A percentile compares a stretch with the other conserved stretches of the same genome.
These are phyloP conservation scores for Nyctanthes arbortristis DNA, from an alignment of 257 asterid genomes.

Conservation along the genomic window DNA sequence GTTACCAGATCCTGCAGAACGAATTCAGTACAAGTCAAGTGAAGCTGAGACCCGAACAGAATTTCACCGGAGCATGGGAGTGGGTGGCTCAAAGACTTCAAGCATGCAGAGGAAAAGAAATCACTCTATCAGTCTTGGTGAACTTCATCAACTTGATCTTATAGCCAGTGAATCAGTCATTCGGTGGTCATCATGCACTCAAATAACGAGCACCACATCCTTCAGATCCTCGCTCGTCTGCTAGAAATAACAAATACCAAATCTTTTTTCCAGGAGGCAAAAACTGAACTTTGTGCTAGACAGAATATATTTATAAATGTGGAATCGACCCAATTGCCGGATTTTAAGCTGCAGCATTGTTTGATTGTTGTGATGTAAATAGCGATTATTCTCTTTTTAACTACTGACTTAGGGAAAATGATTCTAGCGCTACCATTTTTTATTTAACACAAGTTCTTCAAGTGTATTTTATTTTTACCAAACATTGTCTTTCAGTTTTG, in stretches of 20 bases:
- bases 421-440: too few species aligned
- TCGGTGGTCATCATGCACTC: constrained; percentile 65
- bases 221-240: constrained; percentile 56
- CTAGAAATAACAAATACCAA: constrained; percentile 20
- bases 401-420: background rate
- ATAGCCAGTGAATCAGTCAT: constrained; percentile 45
- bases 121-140: constrained; percentile 61
- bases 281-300: constrained; percentile 2
- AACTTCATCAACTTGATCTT: constrained; percentile 48
- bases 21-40: constrained; percentile 9
- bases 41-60: constrained; percentile 39
- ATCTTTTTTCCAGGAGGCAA: constrained; percentile 2
- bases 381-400: background rate
- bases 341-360: background rate
- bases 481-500: too few species aligned
- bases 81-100: constrained; percentile 27
- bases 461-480: too few species aligned
- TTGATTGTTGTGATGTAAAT: background rate
- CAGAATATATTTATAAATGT: background rate
- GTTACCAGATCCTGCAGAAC: constrained; percentile 32
- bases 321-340: background rate
- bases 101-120: constrained; percentile 52
- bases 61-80: constrained; percentile 28
- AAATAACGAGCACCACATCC: constrained; percentile 40
- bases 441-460: background rate